Conservation (phyloP, 495 filamentous ascomycete species). For the Pyrenopolyporus hunteri region DNA sequence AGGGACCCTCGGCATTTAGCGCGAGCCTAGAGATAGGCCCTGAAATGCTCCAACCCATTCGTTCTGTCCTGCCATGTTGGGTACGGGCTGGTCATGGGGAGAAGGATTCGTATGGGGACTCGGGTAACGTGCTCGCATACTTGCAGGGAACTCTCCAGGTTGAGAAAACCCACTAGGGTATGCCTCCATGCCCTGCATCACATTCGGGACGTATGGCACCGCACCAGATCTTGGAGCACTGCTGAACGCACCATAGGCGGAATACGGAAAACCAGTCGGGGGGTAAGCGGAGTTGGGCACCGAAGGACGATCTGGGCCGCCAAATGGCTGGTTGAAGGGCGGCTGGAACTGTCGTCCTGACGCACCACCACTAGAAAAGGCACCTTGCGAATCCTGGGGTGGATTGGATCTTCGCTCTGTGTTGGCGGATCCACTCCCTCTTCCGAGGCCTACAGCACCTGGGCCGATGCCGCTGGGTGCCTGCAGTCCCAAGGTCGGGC, state of each 20-base stretch:
- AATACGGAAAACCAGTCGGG: conserved; percentile 46
- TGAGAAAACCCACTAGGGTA: conserved; percentile 52
- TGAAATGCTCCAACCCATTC: conserved; percentile 59
- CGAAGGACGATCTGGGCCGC: conserved; percentile 43
- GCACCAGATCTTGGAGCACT: conserved; percentile 46
- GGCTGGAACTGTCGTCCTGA: conserved; percentile 48
- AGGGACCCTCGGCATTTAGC: conserved; percentile 41
- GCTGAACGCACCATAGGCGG: conserved; percentile 54
- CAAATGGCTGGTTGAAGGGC: conserved; percentile 46
- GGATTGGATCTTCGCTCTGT: conserved; percentile 56
- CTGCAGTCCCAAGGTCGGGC: conserved; percentile 72
- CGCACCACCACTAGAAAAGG: conserved; percentile 45
- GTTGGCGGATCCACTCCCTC: conserved; percentile 45
- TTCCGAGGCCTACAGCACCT: conserved; percentile 59
- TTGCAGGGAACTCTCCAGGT: conserved; percentile 48
- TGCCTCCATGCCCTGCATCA: conserved; percentile 51
- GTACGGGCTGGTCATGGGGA: conserved; percentile 47
- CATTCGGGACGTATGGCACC: conserved; percentile 43
- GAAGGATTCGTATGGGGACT: conserved; percentile 43
- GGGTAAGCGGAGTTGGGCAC: conserved; percentile 45
- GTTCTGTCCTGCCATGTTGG: conserved; percentile 44
- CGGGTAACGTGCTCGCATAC: conserved; percentile 52
- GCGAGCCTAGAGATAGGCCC: conserved; percentile 59
- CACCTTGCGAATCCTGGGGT: conserved; percentile 50
- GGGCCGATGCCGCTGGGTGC: conserved; percentile 67